A percentile compares a stretch with the other conserved stretches of the same genome.
These are phyloP conservation scores for Chaetothyriales sp. DNA, from an alignment of 2,329 filamentous ascomycete genomes.

Conservation along the genomic window DNA sequence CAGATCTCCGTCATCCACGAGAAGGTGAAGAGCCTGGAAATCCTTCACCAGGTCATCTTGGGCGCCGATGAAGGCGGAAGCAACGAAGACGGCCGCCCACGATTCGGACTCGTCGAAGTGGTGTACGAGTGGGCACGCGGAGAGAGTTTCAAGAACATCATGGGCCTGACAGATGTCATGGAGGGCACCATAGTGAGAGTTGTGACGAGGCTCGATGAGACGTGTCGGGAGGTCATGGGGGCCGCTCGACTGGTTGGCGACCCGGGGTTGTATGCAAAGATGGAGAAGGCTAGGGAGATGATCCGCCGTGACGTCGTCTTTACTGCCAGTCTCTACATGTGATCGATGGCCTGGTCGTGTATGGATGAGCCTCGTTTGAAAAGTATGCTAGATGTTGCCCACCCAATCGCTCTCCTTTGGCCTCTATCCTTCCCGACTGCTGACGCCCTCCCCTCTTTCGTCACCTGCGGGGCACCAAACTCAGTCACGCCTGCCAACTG, in stretches of 20 bases:
- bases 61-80: slow-evolving; percentile 69
- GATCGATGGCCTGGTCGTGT: background rate
- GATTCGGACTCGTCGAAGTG: slow-evolving; percentile 91
- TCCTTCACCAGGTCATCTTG: slow-evolving; percentile 79
- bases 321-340: slow-evolving; percentile 80
- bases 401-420: too few species aligned
- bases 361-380: too few species aligned
- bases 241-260: slow-evolving; percentile 91
- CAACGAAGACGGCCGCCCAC: slow-evolving; percentile 72
- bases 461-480: too few species aligned
- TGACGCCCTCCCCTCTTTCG: too few species aligned
- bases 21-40: slow-evolving; percentile 82
- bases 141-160: slow-evolving; percentile 98
- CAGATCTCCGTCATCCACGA: slow-evolving; percentile 83
- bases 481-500: too few species aligned
- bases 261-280: slow-evolving; percentile 83
- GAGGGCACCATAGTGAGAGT: slow-evolving; percentile 94
- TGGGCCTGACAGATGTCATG: slow-evolving; percentile 84
- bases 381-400: too few species aligned
- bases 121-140: slow-evolving; percentile 97
- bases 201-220: slow-evolving; percentile 87
- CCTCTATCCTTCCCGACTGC: too few species aligned
- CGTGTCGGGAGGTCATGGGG: slow-evolving; percentile 93
- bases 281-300: slow-evolving; percentile 93
- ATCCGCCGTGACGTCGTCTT: slow-evolving; percentile 94